Evolutionary conservation across 2,329 filamentous ascomycete genomes (phyloP).

Genomic region (Fusarium brevicatenulatum): DNA sequence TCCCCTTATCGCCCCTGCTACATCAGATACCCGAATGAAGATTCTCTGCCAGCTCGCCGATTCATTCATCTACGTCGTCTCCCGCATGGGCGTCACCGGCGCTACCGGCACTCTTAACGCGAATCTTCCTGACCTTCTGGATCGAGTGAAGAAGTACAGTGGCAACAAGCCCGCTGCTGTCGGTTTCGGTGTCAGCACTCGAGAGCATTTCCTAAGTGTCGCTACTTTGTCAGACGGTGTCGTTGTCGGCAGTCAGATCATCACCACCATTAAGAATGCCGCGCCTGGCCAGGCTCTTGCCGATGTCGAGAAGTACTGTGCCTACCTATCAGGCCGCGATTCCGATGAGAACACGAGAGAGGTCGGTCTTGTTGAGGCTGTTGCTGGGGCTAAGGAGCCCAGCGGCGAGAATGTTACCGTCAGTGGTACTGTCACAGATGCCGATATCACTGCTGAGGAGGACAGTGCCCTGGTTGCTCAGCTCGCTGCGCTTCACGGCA

Average conservation of each 20-base stretch:
- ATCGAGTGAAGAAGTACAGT: conserved; percentile 90
- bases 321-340: conserved; percentile 68
- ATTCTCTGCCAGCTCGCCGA: conserved; percentile 96
- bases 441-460: conserved; percentile 67
- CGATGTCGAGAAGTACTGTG: conserved; percentile 87
- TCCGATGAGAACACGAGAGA: conserved; percentile 64
- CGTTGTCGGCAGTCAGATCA: conserved; percentile 95
- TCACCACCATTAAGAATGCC: conserved; percentile 72
- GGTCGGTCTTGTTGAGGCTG: conserved; percentile 75
- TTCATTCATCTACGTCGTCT: conserved; percentile 99
- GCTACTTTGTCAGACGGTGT: conserved; percentile 89
- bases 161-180: conserved; percentile 91
- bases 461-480: conserved; percentile 79
- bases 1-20: conserved; percentile 94
- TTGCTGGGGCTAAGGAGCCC: conserved; percentile 62
- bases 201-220: conserved; percentile 90
- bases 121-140: conserved; percentile 82
- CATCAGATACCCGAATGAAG: conserved; percentile 93
- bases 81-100: conserved; percentile 95
- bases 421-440: conserved; percentile 71
- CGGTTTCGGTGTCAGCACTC: conserved; percentile 95
- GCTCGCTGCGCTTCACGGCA: conserved; percentile 81
- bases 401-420: conserved; percentile 59
- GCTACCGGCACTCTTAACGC: conserved; percentile 84
- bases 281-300: conserved; percentile 58